phyloP scores from a whole-genome alignment of 139 green algal genomes.

The Eudorina sp. region DNA sequence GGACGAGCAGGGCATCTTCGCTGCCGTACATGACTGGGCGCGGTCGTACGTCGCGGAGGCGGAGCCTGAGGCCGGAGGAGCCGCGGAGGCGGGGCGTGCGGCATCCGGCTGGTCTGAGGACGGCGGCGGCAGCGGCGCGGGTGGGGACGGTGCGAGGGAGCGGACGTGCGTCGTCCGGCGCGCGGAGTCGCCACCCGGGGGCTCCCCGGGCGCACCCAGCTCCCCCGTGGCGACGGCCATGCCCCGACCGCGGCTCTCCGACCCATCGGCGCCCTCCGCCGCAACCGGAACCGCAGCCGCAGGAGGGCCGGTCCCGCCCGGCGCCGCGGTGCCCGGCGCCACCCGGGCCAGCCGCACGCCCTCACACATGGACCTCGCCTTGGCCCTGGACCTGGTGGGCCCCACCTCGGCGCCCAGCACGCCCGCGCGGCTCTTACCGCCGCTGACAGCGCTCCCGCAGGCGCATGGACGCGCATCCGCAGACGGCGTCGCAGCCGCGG shows the following conservation, averaged over 20 bases:
- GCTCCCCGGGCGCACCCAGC: background rate
- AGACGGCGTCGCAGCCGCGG: background rate
- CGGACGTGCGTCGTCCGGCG: background rate
- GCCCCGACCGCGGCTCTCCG: background rate
- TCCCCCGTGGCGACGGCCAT: background rate
- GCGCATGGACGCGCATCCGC: too few relatives aligned
- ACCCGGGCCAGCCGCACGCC: too few relatives aligned
- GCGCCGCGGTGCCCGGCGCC: too few relatives aligned
- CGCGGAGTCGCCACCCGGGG: background rate
- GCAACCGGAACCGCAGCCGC: background rate
- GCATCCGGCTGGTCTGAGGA: too few relatives aligned
- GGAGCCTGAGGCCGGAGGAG: background rate
- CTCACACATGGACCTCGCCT: background rate
- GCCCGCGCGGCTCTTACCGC: too few relatives aligned
- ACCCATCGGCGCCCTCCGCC: background rate
- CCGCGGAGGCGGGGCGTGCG: background rate
- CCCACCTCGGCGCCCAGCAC: background rate
- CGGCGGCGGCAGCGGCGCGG: background rate
- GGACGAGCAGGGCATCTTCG: slow-evolving; percentile 56
- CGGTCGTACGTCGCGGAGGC: background rate
- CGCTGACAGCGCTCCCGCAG: too few relatives aligned
- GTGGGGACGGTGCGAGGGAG: background rate
- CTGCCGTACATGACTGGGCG: slow-evolving; percentile 6
- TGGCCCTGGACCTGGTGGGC: too few relatives aligned
- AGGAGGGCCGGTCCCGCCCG: too few relatives aligned